Evolutionary conservation across 148 eudicot genomes (phyloP).

Genomic region (Cornus kousa): DNA sequence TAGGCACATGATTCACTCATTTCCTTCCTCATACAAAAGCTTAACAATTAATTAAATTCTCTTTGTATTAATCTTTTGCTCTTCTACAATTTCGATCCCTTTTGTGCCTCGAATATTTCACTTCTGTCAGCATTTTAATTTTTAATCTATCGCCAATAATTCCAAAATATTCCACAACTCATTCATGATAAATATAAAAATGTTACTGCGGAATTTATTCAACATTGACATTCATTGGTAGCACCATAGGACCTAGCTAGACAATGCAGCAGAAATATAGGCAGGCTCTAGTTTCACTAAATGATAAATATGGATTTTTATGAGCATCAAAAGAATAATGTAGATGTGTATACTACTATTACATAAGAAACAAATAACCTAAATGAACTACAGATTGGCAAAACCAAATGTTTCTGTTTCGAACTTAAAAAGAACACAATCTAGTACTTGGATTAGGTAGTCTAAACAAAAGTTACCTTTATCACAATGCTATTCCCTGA

Average conservation of each 20-base stretch:
- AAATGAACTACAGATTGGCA: neutral
- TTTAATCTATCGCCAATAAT: no score
- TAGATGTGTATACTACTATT: constrained; percentile 2
- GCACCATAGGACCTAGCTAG: neutral
- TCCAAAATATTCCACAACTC: no score
- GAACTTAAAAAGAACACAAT: neutral
- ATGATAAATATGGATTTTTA: neutral
- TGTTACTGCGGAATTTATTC: no score
- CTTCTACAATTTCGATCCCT: neutral
- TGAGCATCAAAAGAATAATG: neutral
- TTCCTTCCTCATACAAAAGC: neutral
- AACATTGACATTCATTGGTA: no score
- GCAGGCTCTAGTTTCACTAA: no score
- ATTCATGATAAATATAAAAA: no score
- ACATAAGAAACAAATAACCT: neutral
- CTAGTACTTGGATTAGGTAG: neutral
- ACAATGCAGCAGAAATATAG: neutral
- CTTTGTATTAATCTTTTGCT: neutral
- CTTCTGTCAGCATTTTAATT: no score
- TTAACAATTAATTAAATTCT: neutral
- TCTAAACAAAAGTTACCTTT: constrained; percentile 49
- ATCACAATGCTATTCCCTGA: constrained; percentile 92
- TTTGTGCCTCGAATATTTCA: neutral
- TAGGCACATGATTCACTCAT: neutral
- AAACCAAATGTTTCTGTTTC: neutral